phyloP scores from a whole-genome alignment of 768 basidiomycete species.

The Agrocybe pediades region DNA sequence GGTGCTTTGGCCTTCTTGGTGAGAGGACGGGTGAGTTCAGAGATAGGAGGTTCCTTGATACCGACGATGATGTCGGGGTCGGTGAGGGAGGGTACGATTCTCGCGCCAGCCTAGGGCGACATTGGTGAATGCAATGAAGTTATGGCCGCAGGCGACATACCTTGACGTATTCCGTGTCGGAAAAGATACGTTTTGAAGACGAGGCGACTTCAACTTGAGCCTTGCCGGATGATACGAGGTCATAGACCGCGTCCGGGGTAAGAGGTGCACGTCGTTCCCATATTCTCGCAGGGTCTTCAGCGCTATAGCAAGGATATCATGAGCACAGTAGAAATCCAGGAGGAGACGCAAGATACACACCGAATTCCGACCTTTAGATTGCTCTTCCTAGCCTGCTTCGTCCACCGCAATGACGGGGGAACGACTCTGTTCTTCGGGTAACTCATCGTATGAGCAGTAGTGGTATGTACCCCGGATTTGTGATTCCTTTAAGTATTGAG shows the following conservation, averaged over 20 bases:
- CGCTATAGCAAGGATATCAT: constrained; percentile 34
- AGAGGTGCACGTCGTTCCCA: constrained; percentile 90
- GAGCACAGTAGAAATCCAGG: background rate
- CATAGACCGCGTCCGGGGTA: constrained; percentile 71
- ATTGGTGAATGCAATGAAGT: background rate
- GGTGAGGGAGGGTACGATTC: constrained; percentile 48
- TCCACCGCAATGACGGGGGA: background rate
- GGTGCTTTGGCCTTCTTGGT: constrained; percentile 17
- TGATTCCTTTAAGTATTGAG: constrained; percentile 1
- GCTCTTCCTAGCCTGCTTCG: background rate
- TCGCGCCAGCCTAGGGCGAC: constrained; percentile 93
- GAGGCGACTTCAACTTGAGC: constrained; percentile 75
- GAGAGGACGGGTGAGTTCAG: constrained; percentile 48
- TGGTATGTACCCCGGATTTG: constrained; percentile 4
- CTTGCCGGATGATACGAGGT: constrained; percentile 55
- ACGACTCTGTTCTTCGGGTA: background rate
- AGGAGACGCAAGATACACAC: constrained; percentile 2
- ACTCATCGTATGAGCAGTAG: background rate
- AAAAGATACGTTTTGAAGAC: constrained; percentile 76
- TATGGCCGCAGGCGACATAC: constrained; percentile 38
- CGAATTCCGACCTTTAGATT: constrained; percentile 11
- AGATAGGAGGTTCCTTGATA: constrained; percentile 84
- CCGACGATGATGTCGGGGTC: constrained; percentile 79
- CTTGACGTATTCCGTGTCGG: constrained; percentile 61
- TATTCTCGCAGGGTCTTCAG: constrained; percentile 77